A percentile compares a stretch with the other conserved stretches of the same genome.
Conservation (phyloP, 2,329 filamentous ascomycete genomes). For the Diaporthe citriasiana region DNA sequence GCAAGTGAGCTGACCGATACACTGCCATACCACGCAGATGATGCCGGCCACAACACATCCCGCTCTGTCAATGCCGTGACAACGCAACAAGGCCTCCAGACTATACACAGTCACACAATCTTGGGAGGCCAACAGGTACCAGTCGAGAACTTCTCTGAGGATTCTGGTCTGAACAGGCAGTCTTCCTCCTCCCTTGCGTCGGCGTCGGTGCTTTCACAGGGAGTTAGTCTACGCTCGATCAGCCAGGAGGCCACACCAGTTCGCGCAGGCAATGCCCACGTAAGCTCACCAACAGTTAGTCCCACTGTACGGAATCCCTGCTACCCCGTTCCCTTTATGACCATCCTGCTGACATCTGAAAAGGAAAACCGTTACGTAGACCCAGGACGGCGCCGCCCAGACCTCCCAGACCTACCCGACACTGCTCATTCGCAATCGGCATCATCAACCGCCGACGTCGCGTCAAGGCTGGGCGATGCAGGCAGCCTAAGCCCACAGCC, state of each 20-base stretch:
- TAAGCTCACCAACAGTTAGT: conserved; percentile 30
- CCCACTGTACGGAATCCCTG: conserved; percentile 30
- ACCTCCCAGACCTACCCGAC: conserved; percentile 2
- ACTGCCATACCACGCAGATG: conserved; percentile 36
- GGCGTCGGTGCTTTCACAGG: conserved; percentile 20
- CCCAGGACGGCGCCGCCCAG: not conserved
- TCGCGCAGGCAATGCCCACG: conserved; percentile 15
- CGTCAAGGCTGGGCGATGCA: not conserved
- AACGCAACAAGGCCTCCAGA: conserved; percentile 2
- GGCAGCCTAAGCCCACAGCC: conserved; percentile 12
- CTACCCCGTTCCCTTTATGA: not conserved
- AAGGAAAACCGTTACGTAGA: conserved; percentile 31
- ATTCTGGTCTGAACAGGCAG: conserved; percentile 18
- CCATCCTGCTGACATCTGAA: conserved; percentile 34
- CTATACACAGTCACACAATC: not conserved
- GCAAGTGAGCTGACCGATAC: conserved; percentile 15
- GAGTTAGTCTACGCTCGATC: not conserved
- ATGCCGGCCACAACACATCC: conserved; percentile 21
- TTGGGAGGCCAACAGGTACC: not conserved
- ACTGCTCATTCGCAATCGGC: not conserved
- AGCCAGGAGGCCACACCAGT: not conserved
- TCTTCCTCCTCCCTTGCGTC: conserved; percentile 2
- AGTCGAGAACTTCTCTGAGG: not conserved
- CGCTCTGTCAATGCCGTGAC: not conserved
- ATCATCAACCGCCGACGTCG: not conserved